Conservation (phyloP, 2,329 filamentous ascomycete species). For the Grosmannia clavigera region DNA sequence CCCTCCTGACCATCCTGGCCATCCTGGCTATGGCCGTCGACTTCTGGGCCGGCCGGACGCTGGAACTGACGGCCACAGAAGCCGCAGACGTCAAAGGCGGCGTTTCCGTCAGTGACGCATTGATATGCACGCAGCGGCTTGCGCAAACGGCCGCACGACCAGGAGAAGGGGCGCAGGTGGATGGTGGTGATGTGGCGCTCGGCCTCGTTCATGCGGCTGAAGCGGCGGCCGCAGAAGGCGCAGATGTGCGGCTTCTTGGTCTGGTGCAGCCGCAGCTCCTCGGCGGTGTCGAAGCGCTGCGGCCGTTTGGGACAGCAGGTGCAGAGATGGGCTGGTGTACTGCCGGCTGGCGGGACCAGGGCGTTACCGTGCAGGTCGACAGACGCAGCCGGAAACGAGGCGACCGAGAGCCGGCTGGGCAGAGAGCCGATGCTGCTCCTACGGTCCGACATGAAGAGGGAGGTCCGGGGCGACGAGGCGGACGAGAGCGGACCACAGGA, state of each 20-base stretch:
- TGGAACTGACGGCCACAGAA: slow-evolving; percentile 11
- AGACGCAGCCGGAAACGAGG: slow-evolving; percentile 4
- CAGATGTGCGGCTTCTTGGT: slow-evolving; percentile 14
- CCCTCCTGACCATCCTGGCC: background rate
- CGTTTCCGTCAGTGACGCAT: slow-evolving; percentile 6
- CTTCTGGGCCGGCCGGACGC: background rate
- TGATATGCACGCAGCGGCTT: slow-evolving; percentile 9
- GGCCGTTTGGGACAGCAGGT: slow-evolving; percentile 12
- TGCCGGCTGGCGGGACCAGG: background rate
- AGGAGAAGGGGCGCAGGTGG: slow-evolving; percentile 12
- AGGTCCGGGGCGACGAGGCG: slow-evolving; percentile 11
- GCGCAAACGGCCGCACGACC: slow-evolving; percentile 11
- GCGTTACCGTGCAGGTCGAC: background rate
- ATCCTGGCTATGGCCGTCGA: background rate
- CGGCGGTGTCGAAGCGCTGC: slow-evolving; percentile 9
- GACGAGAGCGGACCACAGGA: slow-evolving; percentile 9
- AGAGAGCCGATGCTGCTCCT: slow-evolving; percentile 12
- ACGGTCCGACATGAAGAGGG: slow-evolving; percentile 7
- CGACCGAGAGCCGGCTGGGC: slow-evolving; percentile 10
- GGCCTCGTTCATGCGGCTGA: slow-evolving; percentile 14
- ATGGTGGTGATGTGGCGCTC: slow-evolving; percentile 14
- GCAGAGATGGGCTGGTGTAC: slow-evolving; percentile 1
- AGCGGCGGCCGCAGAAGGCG: slow-evolving; percentile 12
- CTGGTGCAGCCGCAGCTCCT: slow-evolving; percentile 11
- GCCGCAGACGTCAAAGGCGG: slow-evolving; percentile 9